Conservation (phyloP, 2,329 filamentous ascomycete species). For the Claviceps monticola region DNA sequence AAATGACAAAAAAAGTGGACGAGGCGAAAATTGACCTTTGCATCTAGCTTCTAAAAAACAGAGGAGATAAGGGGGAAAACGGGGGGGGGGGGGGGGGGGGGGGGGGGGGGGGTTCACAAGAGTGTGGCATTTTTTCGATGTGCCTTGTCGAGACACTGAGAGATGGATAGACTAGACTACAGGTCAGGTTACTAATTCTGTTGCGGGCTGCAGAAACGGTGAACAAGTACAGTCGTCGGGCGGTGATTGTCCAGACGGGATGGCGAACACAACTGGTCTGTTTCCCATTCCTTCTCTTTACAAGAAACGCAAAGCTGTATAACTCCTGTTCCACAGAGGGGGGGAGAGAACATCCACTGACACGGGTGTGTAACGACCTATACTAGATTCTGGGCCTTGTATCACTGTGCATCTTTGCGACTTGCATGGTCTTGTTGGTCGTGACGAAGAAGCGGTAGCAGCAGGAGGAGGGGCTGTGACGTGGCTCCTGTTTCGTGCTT, state of each 20-base stretch:
- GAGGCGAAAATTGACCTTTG: no score
- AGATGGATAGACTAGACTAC: no score
- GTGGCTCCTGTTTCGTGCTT: background rate
- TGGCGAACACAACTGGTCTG: constrained; percentile 79
- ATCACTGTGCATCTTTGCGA: constrained; percentile 47
- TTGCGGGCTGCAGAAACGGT: constrained; percentile 40
- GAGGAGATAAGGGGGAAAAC: background rate
- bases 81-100: no score
- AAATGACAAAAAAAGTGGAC: background rate
- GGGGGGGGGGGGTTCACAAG: no score
- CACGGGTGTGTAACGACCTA: no score
- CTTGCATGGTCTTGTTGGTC: constrained; percentile 49
- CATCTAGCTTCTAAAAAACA: background rate
- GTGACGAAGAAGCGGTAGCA: constrained; percentile 18
- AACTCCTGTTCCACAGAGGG: no score
- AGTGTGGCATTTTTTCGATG: no score
- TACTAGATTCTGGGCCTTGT: constrained; percentile 46
- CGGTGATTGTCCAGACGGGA: constrained; percentile 80
- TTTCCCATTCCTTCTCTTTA: background rate
- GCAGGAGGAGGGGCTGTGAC: background rate
- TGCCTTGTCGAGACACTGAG: no score
- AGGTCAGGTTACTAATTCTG: no score
- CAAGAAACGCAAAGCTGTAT: no score
- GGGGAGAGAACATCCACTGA: background rate
- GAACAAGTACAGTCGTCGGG: constrained; percentile 63